Evolutionary conservation across 176 grass and related monocot species (phyloP).

Genomic region (Miscanthus lutarioriparius): DNA sequence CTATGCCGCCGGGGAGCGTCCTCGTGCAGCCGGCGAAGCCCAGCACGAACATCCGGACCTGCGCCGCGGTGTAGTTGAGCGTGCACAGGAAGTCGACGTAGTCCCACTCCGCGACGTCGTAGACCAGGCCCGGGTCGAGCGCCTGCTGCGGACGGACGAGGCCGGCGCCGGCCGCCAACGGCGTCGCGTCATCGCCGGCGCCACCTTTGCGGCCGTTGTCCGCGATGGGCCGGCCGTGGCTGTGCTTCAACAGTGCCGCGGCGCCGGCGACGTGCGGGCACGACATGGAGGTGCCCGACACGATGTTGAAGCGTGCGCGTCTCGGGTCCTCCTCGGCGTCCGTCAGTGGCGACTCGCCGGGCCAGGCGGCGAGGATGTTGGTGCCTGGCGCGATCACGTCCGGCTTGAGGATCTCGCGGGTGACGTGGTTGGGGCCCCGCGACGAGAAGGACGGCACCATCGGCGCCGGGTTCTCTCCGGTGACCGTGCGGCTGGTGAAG

Average conservation of each 20-base stretch:
- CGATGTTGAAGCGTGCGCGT: slow-evolving; percentile 64
- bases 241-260: slow-evolving; percentile 28
- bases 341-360: background rate
- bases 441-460: slow-evolving; percentile 28
- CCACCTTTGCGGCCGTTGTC: background rate
- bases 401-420: slow-evolving; percentile 39
- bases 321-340: background rate
- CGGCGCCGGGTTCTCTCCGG: slow-evolving; percentile 24
- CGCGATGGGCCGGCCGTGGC: background rate
- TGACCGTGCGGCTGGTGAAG: background rate
- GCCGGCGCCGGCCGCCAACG: slow-evolving; percentile 26
- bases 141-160: slow-evolving; percentile 40
- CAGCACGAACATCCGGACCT: slow-evolving; percentile 28
- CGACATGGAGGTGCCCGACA: slow-evolving; percentile 97
- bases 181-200: slow-evolving; percentile 22
- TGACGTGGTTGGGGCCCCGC: background rate
- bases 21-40: slow-evolving; percentile 7
- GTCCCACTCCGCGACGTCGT: slow-evolving; percentile 44
- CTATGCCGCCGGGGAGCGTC: slow-evolving; percentile 11
- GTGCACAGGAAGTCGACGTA: slow-evolving; percentile 49
- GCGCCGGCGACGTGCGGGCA: slow-evolving; percentile 94
- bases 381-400: slow-evolving; percentile 30
- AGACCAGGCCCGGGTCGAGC: slow-evolving; percentile 50
- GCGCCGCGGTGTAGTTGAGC: slow-evolving; percentile 48
- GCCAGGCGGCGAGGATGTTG: slow-evolving; percentile 43